Percentiles rank a stretch among this genome's conserved stretches.
These are phyloP conservation scores for Mortierella sp. DNA, from an alignment of 371 early-diverging fungal genomes.

Conservation along the genomic window DNA sequence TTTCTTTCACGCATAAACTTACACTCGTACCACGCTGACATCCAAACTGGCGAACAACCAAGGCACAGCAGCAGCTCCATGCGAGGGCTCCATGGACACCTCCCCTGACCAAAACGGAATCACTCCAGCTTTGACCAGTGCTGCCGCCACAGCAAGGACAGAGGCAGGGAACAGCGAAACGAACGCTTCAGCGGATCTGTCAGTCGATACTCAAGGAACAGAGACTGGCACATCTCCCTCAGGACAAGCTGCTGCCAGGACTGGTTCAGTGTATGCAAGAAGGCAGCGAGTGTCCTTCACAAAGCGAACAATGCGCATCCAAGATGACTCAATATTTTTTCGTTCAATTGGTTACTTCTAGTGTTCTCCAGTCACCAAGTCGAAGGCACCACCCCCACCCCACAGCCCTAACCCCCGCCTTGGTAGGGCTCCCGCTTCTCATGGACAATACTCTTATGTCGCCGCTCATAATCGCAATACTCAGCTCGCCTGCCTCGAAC, in stretches of 20 bases:
- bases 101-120: constrained; percentile 17
- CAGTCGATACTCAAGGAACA: not conserved
- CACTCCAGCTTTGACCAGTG: not conserved
- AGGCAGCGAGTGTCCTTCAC: not conserved
- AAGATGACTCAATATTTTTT: not conserved
- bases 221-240: constrained; percentile 13
- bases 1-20: not conserved
- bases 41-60: constrained; percentile 19
- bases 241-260: not conserved
- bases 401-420: constrained; percentile 20
- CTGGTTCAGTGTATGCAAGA: constrained; percentile 6
- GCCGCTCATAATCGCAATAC: not conserved
- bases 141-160: constrained; percentile 8
- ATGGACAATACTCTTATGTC: not conserved
- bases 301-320: not conserved
- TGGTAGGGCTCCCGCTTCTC: constrained; percentile 19
- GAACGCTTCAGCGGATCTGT: not conserved
- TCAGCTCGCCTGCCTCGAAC: not conserved
- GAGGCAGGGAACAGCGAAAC: not conserved
- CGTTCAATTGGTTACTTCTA: not conserved
- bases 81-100: constrained; percentile 31
- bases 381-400: constrained; percentile 37
- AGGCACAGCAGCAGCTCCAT: not conserved
- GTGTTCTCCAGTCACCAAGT: constrained; percentile 15
- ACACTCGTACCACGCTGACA: not conserved